phyloP scores from a whole-genome alignment of 2,329 filamentous ascomycete genomes.

The Pestalotiopsis sp. region DNA sequence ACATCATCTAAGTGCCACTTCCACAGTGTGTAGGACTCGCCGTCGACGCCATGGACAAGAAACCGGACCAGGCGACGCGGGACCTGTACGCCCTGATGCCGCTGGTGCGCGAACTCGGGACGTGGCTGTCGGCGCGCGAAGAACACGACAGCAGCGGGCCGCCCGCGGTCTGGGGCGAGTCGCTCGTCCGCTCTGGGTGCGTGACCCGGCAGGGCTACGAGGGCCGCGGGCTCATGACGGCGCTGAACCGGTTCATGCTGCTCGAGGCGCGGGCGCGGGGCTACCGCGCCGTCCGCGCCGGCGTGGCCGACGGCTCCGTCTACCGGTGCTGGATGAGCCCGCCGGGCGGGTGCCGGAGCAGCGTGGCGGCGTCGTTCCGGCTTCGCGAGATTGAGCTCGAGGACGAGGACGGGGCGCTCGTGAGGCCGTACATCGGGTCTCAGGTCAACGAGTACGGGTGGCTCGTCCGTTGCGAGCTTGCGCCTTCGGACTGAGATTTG shows the following conservation, averaged over 20 bases:
- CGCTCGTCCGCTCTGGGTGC: slow-evolving; percentile 22
- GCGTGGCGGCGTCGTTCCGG: background rate
- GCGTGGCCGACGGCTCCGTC: slow-evolving; percentile 5
- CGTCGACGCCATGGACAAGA: slow-evolving; percentile 21
- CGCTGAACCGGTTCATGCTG: slow-evolving; percentile 24
- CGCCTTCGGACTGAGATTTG: background rate
- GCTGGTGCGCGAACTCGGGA: slow-evolving; percentile 12
- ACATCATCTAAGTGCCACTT: background rate
- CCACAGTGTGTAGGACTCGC: slow-evolving; percentile 19
- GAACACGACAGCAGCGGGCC: slow-evolving; percentile 19
- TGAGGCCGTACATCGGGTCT: slow-evolving; percentile 8
- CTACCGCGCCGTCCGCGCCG: slow-evolving; percentile 20
- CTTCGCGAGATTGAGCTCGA: slow-evolving; percentile 13
- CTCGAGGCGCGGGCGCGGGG: slow-evolving; percentile 24
- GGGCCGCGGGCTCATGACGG: slow-evolving; percentile 24
- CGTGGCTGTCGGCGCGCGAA: slow-evolving; percentile 17
- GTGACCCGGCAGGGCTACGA: slow-evolving; percentile 21
- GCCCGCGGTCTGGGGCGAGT: slow-evolving; percentile 19
- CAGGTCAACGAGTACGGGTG: slow-evolving; percentile 5
- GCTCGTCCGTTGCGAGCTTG: slow-evolving; percentile 14
- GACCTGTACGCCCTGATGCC: slow-evolving; percentile 17
- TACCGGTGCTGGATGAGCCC: slow-evolving; percentile 15
- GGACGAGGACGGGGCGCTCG: slow-evolving; percentile 3
- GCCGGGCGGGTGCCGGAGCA: slow-evolving; percentile 11
- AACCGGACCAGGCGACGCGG: slow-evolving; percentile 13